Evolutionary conservation across 805 yeast genomes (phyloP).

Genomic region (Barnettozyma vustinii): DNA sequence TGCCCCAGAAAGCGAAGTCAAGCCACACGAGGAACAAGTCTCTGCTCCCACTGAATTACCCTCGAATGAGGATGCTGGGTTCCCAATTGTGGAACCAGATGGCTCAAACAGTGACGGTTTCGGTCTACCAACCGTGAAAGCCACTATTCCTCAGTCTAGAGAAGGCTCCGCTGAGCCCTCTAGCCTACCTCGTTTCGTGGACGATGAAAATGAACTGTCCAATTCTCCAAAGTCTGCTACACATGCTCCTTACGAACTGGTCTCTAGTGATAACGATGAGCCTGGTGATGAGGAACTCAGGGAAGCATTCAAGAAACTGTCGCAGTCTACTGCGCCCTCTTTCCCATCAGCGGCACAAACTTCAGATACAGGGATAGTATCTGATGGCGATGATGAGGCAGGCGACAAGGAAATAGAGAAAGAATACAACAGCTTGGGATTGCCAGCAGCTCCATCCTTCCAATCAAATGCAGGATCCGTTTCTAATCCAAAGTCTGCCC

Average conservation of each 20-base stretch:
- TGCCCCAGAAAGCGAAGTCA: slow-evolving; percentile 27
- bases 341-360: neutral
- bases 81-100: slow-evolving; percentile 5
- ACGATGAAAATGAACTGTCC: neutral
- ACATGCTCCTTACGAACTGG: neutral
- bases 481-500: neutral
- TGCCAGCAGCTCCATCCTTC: slow-evolving; percentile 12
- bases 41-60: neutral
- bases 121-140: slow-evolving; percentile 3
- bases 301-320: neutral
- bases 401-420: slow-evolving; percentile 1
- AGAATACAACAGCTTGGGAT: neutral
- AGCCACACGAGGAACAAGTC: neutral
- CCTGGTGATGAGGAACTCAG: neutral
- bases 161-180: slow-evolving; percentile 8
- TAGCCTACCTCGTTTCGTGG: neutral
- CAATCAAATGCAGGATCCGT: neutral
- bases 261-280: neutral
- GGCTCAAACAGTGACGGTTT: slow-evolving; percentile 8
- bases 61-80: slow-evolving; percentile 1
- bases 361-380: neutral
- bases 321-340: neutral
- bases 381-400: slow-evolving; percentile 1
- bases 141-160: slow-evolving; percentile 1
- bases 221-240: neutral